phyloP scores from a whole-genome alignment of 1,284 basidiomycete genomes.

The Dichomitus squalens region DNA sequence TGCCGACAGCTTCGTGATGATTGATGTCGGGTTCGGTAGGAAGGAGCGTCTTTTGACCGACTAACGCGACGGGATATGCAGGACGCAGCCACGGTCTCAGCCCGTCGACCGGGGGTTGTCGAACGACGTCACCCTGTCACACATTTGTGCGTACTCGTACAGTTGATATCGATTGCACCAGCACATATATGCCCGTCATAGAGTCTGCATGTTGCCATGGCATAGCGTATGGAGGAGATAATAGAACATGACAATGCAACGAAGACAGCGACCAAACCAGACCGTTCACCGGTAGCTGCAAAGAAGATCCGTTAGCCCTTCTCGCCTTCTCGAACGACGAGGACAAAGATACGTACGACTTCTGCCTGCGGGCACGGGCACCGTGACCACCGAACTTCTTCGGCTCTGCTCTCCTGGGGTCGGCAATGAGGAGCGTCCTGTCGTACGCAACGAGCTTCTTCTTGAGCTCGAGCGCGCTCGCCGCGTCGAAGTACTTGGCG shows the following conservation, averaged over 20 bases:
- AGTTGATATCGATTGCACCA: slow-evolving; percentile 18
- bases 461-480: slow-evolving; percentile 95
- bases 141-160: slow-evolving; percentile 13
- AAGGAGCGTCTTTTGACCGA: too few relatives aligned
- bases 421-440: slow-evolving; percentile 93
- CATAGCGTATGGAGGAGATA: slow-evolving; percentile 44
- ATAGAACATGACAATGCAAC: slow-evolving; percentile 48
- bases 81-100: too few relatives aligned
- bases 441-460: slow-evolving; percentile 96
- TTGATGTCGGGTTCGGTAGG: too few relatives aligned
- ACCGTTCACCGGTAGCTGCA: slow-evolving; percentile 84
- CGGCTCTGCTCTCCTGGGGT: slow-evolving; percentile 98
- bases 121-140: too few relatives aligned
- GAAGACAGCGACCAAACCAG: slow-evolving; percentile 36
- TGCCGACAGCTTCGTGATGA: too few relatives aligned
- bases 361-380: slow-evolving; percentile 96
- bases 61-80: too few relatives aligned
- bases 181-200: slow-evolving; percentile 23
- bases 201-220: slow-evolving; percentile 42
- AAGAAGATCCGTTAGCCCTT: slow-evolving; percentile 13
- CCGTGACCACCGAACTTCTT: slow-evolving; percentile 99
- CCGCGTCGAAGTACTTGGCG: slow-evolving; percentile 98
- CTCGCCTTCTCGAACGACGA: neutral
- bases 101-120: too few relatives aligned
- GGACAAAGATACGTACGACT: slow-evolving; percentile 60